Evolutionary conservation across 768 basidiomycete species (phyloP), one percentile per base, ranked within the genome.

Genomic region (Amyloporia xantha): DNA sequence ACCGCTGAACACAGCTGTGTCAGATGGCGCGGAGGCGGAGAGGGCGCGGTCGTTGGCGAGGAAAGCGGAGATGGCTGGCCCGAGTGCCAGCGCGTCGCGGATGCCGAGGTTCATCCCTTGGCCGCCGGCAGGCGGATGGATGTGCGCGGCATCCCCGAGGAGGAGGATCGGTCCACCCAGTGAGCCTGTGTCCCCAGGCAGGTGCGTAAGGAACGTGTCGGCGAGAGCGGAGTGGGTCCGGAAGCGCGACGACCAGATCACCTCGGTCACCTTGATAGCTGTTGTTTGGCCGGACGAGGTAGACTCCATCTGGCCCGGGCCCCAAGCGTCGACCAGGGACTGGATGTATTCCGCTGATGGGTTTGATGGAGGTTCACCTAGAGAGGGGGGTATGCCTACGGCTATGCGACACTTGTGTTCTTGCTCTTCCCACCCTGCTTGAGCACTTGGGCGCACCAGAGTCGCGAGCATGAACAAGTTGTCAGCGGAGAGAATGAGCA

Each of bases 101-200:
- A 80, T 61, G 4, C 78, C 75, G n/a, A 79, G 68, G 52, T 78
- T 78, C 77, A 80, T 75, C 10, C 78, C 78, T 47, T 78, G 77
- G 1, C 78, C 78, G 1, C 78, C 78, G 5, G 70, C 66, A 20
- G 77, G 78, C 0, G 77, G 73, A 49, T 78, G 78, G 40, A 78
- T 71, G 52, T 70, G 75, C 26, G 78, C 78, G 3, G 78, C 75
- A 53, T 76, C 73, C 4, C 74, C 74, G 5, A 72, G 36, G 30
- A 76, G 55, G n/a, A 49, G 33, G 4, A 64, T 44, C 10, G 49
- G 51, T 12, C 55, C 60, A 21, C 55, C 54, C 42, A 23, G 7
- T 15, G 6, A 25, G 15, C 35, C 4, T 30, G 11, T 53, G 13
- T 30, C 44, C 3, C 44, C 41, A 0, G 57, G 60, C 15, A 69